phyloP scores from a whole-genome alignment of 352 stramenopile genomes.

The Aphanomyces cochlioides region DNA sequence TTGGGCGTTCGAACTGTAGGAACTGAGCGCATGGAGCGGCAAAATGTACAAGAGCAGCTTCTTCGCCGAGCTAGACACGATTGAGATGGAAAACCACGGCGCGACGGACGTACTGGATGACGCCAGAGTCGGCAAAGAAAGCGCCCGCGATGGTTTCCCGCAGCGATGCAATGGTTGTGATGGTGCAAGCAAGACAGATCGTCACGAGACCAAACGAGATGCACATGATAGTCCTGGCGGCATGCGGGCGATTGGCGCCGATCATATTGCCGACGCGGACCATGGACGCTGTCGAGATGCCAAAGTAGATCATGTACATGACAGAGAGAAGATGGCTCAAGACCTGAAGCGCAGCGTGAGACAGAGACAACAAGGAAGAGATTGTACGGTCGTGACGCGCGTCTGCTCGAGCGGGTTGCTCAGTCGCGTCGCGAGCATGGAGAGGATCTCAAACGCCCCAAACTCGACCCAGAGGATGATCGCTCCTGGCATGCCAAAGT shows the following conservation, averaged over 20 bases:
- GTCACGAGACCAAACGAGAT: neutral
- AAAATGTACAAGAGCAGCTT: conserved; percentile 48
- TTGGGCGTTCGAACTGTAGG: conserved; percentile 58
- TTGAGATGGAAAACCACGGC: neutral
- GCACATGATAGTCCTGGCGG: conserved; percentile 42
- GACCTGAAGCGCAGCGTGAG: conserved; percentile 13
- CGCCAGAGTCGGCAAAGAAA: neutral
- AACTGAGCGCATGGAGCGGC: conserved; percentile 61
- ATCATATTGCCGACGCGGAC: conserved; percentile 72
- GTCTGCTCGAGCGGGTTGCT: conserved; percentile 52
- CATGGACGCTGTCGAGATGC: conserved; percentile 53
- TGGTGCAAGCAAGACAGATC: neutral
- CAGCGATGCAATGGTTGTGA: neutral
- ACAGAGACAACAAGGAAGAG: neutral
- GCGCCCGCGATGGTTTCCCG: neutral
- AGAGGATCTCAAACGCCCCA: conserved; percentile 68
- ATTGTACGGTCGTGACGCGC: conserved; percentile 53
- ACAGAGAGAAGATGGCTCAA: conserved; percentile 63
- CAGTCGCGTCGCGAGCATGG: conserved; percentile 59
- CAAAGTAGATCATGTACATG: conserved; percentile 76
- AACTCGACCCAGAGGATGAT: conserved; percentile 69
- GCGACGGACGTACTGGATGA: conserved; percentile 12
- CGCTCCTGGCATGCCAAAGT: conserved; percentile 46
- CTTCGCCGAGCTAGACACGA: neutral
- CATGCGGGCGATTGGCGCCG: conserved; percentile 52